Base-by-base conservation (phyloP, 1,284 basidiomycete genomes). In the Boletus albobrunnescens region DNA sequence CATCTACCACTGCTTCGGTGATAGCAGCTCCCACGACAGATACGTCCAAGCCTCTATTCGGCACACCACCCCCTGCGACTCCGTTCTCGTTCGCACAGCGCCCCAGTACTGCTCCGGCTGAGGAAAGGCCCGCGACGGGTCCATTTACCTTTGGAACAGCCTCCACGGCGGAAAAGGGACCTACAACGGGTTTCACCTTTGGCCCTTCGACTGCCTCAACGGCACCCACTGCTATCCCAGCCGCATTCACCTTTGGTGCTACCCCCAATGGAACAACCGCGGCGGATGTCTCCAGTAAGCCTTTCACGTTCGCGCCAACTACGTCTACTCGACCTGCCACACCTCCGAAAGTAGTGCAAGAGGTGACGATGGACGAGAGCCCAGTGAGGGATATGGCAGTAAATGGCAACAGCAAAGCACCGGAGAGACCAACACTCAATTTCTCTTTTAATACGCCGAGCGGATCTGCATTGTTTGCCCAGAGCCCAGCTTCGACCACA, bases 281-380 rank as follows among this genome's bases (percentile, higher is more conserved):
- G 6, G 38, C 62, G 19, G 67, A 68, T 46, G 54, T 57, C 32
- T 59, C 63, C 10, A 62, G 43, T 19, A 69, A 67, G 50, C 44
- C 65, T 3, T 70, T 69, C 24, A 11, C 54, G 11, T 71, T 71
- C 42, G 65, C 63, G 23, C 6, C 50, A 35, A 23, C 53, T 23
- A 10, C 53, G 24, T 37, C 63, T 30, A 27, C 50, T 19, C 67
- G 75, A 24, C 72, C 78, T 26, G 62, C 68, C 3, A 83, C 80
- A 9, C 82, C 80, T 13, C 82, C 81, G 2, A 79, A 74, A 57
- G 67, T 65, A 38, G 77, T 76, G 38, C 72, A 77, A 45, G 82
- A 81, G 52, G 75, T 82, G 56, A 75, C 67, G 39, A 85, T 85
- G 82, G 82, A 85, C 38, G 82, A 85, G 63, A 85, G 82, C 52